Base-by-base conservation (phyloP, 2,329 filamentous ascomycete species). In the Talaromyces amestolkiae region DNA sequence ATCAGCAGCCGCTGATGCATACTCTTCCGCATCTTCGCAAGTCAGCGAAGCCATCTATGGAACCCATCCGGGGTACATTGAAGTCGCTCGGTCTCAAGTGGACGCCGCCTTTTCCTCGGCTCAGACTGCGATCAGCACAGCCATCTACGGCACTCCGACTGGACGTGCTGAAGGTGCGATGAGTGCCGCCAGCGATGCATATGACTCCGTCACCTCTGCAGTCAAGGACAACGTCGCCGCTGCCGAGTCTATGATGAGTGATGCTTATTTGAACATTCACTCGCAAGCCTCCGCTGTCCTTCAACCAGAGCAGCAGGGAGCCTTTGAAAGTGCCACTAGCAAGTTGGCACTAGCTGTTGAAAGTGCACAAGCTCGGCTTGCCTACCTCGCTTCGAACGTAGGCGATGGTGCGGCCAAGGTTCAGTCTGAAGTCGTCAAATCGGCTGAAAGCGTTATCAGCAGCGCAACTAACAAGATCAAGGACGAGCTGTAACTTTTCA, bases 1-100 rank as follows among this genome's bases (percentile, higher is more conserved):
- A 22, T 82, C 82, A 27, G 83, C 82, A 15, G 83, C 83, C 2
- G 81, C 82, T 3, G 83, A 82, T 61, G 83, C 81, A 3, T 58
- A 58, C 39, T 86, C 79, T 17, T 82, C 82, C 2, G 81, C 80
- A 4, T 79, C 80, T 53, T 80, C 80, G 37, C 79, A 81, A 24
- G 79, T 83, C 51, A 86, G 83, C 61, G 81, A 82, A 69, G 84
- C 83, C 39, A 75, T 88, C 37, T 86, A 87, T 67, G 85, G 85
- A 56, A 82, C 82, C 8, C 80, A 83, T 63, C 78, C 80, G 3
- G 79, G 81, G 11, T 85, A 85, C 67, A 78, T 79, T 3, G 84
- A 86, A 70, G 56, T 37, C 22, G 56, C 37, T 6, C n/a, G 22
- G 11, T 58, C 56, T 58, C 56, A 58, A 15, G 35, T 58, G 15